Base-by-base conservation (phyloP, 2,329 filamentous ascomycete species). In the Volutella citrinella region DNA sequence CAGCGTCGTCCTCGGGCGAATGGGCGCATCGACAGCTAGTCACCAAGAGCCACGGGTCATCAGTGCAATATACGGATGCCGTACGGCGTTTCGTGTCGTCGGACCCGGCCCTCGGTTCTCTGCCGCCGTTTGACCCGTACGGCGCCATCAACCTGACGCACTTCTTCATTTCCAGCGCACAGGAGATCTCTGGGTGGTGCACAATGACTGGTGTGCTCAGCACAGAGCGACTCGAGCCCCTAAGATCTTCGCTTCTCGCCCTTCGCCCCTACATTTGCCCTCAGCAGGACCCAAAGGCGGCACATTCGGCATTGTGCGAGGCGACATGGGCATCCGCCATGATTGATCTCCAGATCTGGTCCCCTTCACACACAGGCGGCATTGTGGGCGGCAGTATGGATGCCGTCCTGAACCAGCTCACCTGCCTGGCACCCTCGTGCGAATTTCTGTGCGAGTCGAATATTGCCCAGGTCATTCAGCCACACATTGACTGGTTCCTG, bases 281-380 rank as follows among this genome's bases (percentile, higher is more conserved):
- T n/a, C n/a, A n/a, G n/a, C n/a, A n/a, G n/a, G n/a, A n/a, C 20
- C 13, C 22, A 20, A 17, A 30, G 20, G 16, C 36, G 10, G 32
- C 34, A 16, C 37, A 40, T 29, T 13, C 45, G 7, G 38, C 47
- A 5, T 35, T 56, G 4, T 57, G 54, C 30, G 51, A 58, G 11
- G 63, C 63, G 10, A 63, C 60, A 6, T 67, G 64, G 64, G 50
- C 64, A 26, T 64, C 54, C 7, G 64, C 62, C 21, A 66, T 65
- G 63, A 55, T 67, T 14, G 63, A 66, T 32, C 45, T 65, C 6
- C 61, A 63, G 30, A 52, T 66, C 23, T 66, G 64, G 64, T 66
- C 63, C 1, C 59, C 60, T 4, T 53, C 59, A 4, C 64, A 67
- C 34, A 66, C 62, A 0, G 51, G 55, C 4, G 64, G 63, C 1